Conservation (phyloP, 176 grass and related monocot genomes). For the Avena eriantha region DNA sequence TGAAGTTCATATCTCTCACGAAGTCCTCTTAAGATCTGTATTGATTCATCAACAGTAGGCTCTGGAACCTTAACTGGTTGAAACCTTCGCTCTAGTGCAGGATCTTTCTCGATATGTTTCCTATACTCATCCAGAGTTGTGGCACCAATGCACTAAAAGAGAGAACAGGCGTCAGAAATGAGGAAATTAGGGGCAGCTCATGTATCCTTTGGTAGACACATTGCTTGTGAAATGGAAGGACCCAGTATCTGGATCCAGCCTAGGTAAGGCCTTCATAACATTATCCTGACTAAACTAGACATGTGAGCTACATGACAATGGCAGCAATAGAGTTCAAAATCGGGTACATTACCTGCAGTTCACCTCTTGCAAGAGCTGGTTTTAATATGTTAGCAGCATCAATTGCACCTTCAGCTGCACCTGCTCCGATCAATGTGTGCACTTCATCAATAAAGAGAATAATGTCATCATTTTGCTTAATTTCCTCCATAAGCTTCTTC, state of each 20-base stretch:
- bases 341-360: constrained; percentile 77
- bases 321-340: constrained; percentile 22
- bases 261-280: not conserved
- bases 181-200: constrained; percentile 7
- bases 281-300: constrained; percentile 23
- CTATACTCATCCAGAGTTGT: constrained; percentile 97
- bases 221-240: not conserved
- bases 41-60: constrained; percentile 98
- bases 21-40: constrained; percentile 93
- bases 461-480: constrained; percentile 98
- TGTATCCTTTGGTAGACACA: not conserved
- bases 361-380: constrained; percentile 98
- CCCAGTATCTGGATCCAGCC: not conserved
- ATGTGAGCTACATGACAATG: constrained; percentile 8
- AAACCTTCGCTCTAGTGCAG: constrained; percentile 92
- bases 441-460: constrained; percentile 99
- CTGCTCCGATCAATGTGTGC: constrained; percentile 97
- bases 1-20: constrained; percentile 97
- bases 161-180: constrained; percentile 38
- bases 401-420: constrained; percentile 98
- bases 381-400: constrained; percentile 99
- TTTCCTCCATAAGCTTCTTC: constrained; percentile 99
- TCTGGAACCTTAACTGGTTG: constrained; percentile 98
- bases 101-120: constrained; percentile 99
- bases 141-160: constrained; percentile 93